Conservation (phyloP, 805 yeast genomes). For the Pichia membranifaciens region DNA sequence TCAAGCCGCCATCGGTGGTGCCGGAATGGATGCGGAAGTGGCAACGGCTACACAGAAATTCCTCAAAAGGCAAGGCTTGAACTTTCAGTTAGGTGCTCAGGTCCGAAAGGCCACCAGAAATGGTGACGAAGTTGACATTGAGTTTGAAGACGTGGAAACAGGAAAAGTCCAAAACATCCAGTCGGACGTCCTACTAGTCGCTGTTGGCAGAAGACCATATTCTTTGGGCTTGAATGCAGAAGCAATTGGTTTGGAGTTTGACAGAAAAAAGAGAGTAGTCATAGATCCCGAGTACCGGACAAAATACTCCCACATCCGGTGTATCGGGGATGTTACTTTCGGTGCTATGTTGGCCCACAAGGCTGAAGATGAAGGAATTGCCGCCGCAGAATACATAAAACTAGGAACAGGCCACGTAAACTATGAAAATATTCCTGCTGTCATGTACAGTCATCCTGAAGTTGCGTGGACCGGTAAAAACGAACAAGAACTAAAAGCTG, state of each 20-base stretch:
- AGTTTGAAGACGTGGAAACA: conserved; percentile 81
- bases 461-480: conserved; percentile 99
- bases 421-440: conserved; percentile 96
- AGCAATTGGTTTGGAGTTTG: conserved; percentile 81
- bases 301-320: conserved; percentile 87
- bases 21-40: conserved; percentile 96
- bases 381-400: conserved; percentile 93
- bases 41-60: conserved; percentile 85
- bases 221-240: conserved; percentile 86
- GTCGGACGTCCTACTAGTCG: conserved; percentile 91
- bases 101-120: conserved; percentile 81
- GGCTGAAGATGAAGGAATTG: conserved; percentile 99
- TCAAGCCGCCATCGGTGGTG: conserved; percentile 93
- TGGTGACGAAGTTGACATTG: conserved; percentile 83
- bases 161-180: conserved; percentile 76
- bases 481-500: conserved; percentile 52
- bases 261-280: conserved; percentile 86
- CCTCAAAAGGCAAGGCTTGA: conserved; percentile 89
- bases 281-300: conserved; percentile 93
- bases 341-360: conserved; percentile 99
- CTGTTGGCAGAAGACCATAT: conserved; percentile 98
- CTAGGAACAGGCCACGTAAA: conserved; percentile 95
- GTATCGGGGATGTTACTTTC: conserved; percentile 96
- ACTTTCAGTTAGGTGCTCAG: conserved; percentile 88
- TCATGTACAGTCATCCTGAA: conserved; percentile 99